phyloP scores from a whole-genome alignment of 2,329 filamentous ascomycete species.

The Microdochium bolleyi region DNA sequence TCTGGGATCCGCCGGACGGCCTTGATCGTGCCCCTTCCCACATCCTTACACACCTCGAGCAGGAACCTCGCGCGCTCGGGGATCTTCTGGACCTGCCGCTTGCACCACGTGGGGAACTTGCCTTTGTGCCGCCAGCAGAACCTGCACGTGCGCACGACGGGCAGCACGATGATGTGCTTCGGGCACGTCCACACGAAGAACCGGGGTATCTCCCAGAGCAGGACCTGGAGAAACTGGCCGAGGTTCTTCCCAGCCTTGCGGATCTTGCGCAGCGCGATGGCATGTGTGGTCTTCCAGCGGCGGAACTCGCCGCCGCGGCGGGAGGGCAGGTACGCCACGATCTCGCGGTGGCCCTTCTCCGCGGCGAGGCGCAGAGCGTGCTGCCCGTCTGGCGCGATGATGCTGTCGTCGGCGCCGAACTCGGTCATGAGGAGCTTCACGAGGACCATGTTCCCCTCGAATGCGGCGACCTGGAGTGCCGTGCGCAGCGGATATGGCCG shows the following conservation, averaged over 20 bases:
- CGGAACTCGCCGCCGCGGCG: conserved; percentile 28
- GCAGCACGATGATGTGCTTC: conserved; percentile 6
- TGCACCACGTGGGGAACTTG: conserved; percentile 20
- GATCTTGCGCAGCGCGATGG: conserved; percentile 15
- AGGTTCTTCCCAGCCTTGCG: conserved; percentile 14
- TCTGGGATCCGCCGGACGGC: conserved; percentile 7
- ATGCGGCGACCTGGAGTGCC: conserved; percentile 34
- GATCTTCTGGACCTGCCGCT: conserved; percentile 14
- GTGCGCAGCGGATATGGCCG: conserved; percentile 25
- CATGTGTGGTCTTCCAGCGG: conserved; percentile 25
- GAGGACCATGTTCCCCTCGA: conserved; percentile 27
- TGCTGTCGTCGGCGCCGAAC: conserved; percentile 28
- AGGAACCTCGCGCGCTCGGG: conserved; percentile 15
- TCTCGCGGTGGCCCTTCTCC: conserved; percentile 27
- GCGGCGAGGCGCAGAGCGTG: conserved; percentile 36
- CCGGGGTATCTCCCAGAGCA: conserved; percentile 22
- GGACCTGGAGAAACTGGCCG: conserved; percentile 10
- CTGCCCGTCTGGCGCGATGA: conserved; percentile 36
- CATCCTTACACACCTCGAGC: conserved; percentile 7
- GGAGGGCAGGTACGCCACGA: conserved; percentile 32
- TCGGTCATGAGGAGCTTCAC: conserved; percentile 29
- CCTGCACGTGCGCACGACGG: conserved; percentile 4
- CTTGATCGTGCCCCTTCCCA: conserved; percentile 13
- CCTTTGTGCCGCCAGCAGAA: conserved; percentile 16
- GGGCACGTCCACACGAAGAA: conserved; percentile 18